These are phyloP conservation scores for Clarireedia sp. DNA, from an alignment of 2,329 filamentous ascomycete genomes.

Conservation along the genomic window DNA sequence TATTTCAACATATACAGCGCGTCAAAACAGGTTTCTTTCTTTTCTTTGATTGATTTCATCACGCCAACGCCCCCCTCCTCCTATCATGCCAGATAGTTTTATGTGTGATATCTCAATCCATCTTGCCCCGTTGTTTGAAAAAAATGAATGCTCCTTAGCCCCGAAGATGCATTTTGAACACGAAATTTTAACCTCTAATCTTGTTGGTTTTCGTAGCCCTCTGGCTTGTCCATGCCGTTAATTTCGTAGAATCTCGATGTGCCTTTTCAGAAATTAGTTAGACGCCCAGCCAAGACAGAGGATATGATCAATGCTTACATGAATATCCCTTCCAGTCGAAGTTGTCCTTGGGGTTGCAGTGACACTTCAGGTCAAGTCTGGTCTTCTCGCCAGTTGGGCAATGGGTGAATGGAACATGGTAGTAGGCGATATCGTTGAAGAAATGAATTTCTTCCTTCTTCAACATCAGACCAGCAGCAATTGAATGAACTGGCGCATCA, in stretches of 20 bases:
- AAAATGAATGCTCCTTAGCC: background rate
- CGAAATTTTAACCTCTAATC: constrained; percentile 32
- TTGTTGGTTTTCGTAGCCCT: constrained; percentile 70
- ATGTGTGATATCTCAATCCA: constrained; percentile 5
- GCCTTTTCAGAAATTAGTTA: constrained; percentile 42
- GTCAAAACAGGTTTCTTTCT: background rate
- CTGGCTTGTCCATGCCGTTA: constrained; percentile 73
- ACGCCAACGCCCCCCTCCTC: constrained; percentile 10
- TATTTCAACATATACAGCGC: constrained; percentile 3
- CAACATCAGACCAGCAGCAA: constrained; percentile 78
- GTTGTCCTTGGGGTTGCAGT: constrained; percentile 92
- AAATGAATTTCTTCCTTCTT: constrained; percentile 95
- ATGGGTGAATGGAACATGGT: constrained; percentile 95
- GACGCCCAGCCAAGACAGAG: background rate
- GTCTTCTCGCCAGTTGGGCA: constrained; percentile 87
- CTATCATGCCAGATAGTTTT: constrained; percentile 17
- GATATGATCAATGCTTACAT: constrained; percentile 53
- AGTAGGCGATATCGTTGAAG: constrained; percentile 98
- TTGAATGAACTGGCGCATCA: constrained; percentile 96
- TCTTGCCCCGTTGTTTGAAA: background rate
- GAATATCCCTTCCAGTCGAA: constrained; percentile 99
- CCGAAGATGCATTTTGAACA: constrained; percentile 9
- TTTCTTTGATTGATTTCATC: background rate
- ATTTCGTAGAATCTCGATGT: constrained; percentile 80
- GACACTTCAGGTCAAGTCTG: constrained; percentile 77